phyloP scores from a whole-genome alignment of 2,329 filamentous ascomycete genomes.

The Arthrobotrys megalospora region DNA sequence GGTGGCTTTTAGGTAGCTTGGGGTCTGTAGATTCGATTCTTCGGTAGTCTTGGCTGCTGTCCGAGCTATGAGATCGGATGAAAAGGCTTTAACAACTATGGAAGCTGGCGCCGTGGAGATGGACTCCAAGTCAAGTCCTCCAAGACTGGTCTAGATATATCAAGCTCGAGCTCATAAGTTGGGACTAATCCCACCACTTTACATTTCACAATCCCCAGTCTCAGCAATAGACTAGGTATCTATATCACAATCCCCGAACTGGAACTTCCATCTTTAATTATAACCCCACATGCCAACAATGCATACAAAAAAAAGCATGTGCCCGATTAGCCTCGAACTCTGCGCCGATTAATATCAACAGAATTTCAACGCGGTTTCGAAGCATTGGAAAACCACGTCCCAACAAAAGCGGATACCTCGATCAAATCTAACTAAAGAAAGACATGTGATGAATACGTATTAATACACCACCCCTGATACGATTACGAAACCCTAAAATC shows the following conservation, averaged over 20 bases:
- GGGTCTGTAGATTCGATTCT: background rate
- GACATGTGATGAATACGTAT: constrained; percentile 19
- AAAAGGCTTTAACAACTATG: background rate
- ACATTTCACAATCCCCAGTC: background rate
- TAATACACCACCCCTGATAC: constrained; percentile 29
- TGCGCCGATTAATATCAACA: no score
- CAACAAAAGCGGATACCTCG: constrained; percentile 45
- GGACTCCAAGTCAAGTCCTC: background rate
- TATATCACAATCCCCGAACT: background rate
- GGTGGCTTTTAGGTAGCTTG: background rate
- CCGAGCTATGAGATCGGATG: constrained; percentile 8
- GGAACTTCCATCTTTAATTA: constrained; percentile 22
- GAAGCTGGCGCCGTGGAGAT: background rate
- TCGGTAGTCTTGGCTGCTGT: background rate
- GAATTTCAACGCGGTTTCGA: constrained; percentile 10
- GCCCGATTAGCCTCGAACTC: no score
- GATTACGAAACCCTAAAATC: no score
- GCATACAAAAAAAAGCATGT: constrained; percentile 25
- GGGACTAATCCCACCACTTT: background rate
- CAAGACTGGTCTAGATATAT: background rate
- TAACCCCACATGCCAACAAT: constrained; percentile 24
- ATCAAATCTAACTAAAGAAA: background rate
- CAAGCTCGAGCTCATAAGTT: background rate
- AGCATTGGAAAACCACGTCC: constrained; percentile 21
- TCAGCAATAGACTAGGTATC: no score